phyloP scores from a whole-genome alignment of 2,329 filamentous ascomycete species.

The Venturia oleaginea region DNA sequence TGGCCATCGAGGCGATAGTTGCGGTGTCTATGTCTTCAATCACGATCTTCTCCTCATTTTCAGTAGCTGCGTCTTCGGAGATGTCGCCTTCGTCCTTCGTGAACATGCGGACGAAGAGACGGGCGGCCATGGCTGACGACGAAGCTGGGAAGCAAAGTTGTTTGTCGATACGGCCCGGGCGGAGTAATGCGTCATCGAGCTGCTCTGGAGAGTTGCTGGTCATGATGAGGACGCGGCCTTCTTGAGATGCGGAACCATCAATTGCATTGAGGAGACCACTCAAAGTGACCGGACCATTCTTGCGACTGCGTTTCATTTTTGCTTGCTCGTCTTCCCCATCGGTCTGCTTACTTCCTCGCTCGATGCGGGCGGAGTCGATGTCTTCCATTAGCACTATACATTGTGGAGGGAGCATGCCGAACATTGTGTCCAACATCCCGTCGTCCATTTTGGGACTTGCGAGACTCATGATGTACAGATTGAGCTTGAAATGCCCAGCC shows the following conservation, averaged over 20 bases:
- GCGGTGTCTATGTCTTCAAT: slow-evolving; percentile 16
- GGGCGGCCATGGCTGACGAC: neutral
- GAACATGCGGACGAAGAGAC: slow-evolving; percentile 8
- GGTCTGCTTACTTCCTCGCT: neutral
- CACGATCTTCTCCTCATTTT: neutral
- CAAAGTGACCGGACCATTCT: slow-evolving; percentile 11
- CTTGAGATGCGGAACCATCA: slow-evolving; percentile 18
- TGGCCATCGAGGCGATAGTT: slow-evolving; percentile 16
- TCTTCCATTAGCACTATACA: slow-evolving; percentile 26
- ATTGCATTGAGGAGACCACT: slow-evolving; percentile 21
- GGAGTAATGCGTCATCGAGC: slow-evolving; percentile 20
- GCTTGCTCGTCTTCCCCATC: neutral
- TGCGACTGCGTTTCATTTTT: neutral
- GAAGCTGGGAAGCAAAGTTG: slow-evolving; percentile 5
- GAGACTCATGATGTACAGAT: slow-evolving; percentile 37
- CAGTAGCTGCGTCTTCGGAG: neutral
- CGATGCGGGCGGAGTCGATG: slow-evolving; percentile 12
- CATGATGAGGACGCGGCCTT: slow-evolving; percentile 24
- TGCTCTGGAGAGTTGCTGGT: slow-evolving; percentile 21
- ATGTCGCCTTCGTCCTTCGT: neutral
- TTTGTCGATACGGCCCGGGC: slow-evolving; percentile 20
- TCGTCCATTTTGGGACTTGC: slow-evolving; percentile 66
- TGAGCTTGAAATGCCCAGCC: slow-evolving; percentile 38
- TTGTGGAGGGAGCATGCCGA: slow-evolving; percentile 56
- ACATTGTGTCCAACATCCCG: slow-evolving; percentile 47